Percentiles rank a stretch among this genome's conserved stretches.
These are phyloP conservation scores for Entophlyctis luteolus DNA, from an alignment of 192 early-diverging fungal genomes.

Conservation along the genomic window DNA sequence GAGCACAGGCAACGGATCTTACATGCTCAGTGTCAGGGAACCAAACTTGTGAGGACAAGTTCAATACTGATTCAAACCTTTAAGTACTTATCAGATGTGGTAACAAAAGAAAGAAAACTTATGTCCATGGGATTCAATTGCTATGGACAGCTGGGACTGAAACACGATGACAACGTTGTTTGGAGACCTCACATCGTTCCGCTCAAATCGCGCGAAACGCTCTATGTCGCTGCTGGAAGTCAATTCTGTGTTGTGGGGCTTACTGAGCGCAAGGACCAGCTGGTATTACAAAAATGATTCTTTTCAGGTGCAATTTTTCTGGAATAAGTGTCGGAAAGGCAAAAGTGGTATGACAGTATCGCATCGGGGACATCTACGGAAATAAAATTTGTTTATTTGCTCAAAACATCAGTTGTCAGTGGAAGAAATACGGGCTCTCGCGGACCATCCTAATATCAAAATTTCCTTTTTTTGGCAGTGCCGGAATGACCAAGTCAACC, in stretches of 20 bases:
- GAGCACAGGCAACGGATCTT: background rate
- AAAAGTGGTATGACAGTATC: too few relatives aligned
- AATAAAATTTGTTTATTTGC: too few relatives aligned
- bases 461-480: slow-evolving; percentile 74
- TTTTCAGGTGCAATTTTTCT: too few relatives aligned
- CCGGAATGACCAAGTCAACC: slow-evolving; percentile 63
- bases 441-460: slow-evolving; percentile 80
- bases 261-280: too few relatives aligned
- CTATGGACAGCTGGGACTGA: slow-evolving; percentile 26
- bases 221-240: slow-evolving; percentile 5
- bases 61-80: background rate
- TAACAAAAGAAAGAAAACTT: background rate
- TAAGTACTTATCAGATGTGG: background rate
- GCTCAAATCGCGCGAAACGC: slow-evolving; percentile 3
- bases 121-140: slow-evolving; percentile 18
- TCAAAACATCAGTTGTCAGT: too few relatives aligned
- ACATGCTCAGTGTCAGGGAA: slow-evolving; percentile 14
- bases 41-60: background rate
- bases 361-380: too few relatives aligned
- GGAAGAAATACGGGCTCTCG: slow-evolving; percentile 88
- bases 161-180: background rate
- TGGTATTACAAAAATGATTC: too few relatives aligned
- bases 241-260: slow-evolving; percentile 7
- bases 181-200: background rate
- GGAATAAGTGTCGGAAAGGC: too few relatives aligned